Conservation (phyloP, 2,329 filamentous ascomycete species). For the Moelleriella libera region DNA sequence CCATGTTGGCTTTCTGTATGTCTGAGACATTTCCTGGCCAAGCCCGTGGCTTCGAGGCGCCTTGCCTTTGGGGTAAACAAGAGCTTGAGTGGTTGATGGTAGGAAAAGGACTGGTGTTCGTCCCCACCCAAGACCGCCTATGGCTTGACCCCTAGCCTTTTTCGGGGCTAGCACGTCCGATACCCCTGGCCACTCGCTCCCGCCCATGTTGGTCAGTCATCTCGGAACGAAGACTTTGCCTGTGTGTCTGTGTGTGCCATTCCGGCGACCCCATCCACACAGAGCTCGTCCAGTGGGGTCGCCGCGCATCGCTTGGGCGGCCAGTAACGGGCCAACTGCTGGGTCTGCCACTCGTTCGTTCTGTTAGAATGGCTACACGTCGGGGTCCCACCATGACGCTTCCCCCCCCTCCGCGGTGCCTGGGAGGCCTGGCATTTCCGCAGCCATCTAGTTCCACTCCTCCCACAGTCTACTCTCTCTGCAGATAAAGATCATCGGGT, state of each 20-base stretch:
- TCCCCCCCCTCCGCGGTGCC: neutral
- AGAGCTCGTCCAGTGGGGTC: conserved; percentile 2
- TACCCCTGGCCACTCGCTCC: conserved; percentile 5
- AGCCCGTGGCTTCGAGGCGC: neutral
- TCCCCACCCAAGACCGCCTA: neutral
- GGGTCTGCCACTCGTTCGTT: conserved; percentile 3
- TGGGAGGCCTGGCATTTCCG: neutral
- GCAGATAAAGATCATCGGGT: neutral
- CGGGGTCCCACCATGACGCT: no score
- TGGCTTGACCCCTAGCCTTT: neutral
- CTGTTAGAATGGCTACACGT: no score
- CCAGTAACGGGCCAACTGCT: conserved; percentile 1
- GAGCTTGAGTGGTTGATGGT: neutral
- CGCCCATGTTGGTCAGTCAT: conserved; percentile 1
- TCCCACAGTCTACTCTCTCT: neutral
- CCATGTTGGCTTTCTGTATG: neutral
- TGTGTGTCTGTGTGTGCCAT: neutral
- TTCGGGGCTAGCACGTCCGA: conserved; percentile 8
- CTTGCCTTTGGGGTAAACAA: neutral
- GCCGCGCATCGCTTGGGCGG: conserved; percentile 6
- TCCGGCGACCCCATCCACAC: neutral
- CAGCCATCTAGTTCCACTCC: neutral
- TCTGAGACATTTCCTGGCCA: neutral
- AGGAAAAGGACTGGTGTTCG: neutral
- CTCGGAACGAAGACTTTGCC: neutral